Evolutionary conservation across 306 rosid genomes (phyloP), one percentile per base, ranked within the genome.

Genomic region (Quercus gilva): DNA sequence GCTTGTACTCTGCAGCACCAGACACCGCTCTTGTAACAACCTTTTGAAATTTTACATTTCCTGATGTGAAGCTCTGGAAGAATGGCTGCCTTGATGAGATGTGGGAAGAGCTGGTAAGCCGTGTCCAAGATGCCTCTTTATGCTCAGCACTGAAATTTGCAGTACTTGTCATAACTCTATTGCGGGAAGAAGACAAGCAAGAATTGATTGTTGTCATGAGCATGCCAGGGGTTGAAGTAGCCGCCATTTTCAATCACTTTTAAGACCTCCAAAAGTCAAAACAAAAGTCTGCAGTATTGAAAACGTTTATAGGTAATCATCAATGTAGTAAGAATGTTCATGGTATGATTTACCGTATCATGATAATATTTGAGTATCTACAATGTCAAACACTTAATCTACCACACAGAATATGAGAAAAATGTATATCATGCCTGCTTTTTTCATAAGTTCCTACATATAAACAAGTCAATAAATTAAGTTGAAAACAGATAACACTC

Each of bases 81-180:
- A 90, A 83, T 20, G 87, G 77, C 81, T 78, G 83, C 37, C 79
- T 73, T 41, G 94, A 89, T 8, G 93, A 88, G 75, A 87, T 69
- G 74, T 89, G 90, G 51, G 79, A 73, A 15, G 87, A 78, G 82
- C 98, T 88, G 6, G 94, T 81, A 68, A 92, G 89, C 79, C 85
- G 91, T 37, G 86, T 63, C 76, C 82, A 79, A 15, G 94, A 86
- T 6, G 76, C 76, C 69, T 74, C 83, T 86, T 84, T 91, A 51
- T 28, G 71, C 77, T 74, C 84, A 31, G 84, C 68, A 76, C 76
- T 81, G 45, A 85, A 78, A 78, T 74, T 67, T 12, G 78, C 78
- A 18, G 87, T 80, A 61, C 82, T 61, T 13, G 84, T 74, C 56
- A 75, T 67, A 70, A 60, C 56, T 77, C 85, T 86, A 53, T 73